Percentiles rank a stretch among this genome's conserved stretches.
Conservation (phyloP, 768 basidiomycete species). For the Trametes sanguinea region DNA sequence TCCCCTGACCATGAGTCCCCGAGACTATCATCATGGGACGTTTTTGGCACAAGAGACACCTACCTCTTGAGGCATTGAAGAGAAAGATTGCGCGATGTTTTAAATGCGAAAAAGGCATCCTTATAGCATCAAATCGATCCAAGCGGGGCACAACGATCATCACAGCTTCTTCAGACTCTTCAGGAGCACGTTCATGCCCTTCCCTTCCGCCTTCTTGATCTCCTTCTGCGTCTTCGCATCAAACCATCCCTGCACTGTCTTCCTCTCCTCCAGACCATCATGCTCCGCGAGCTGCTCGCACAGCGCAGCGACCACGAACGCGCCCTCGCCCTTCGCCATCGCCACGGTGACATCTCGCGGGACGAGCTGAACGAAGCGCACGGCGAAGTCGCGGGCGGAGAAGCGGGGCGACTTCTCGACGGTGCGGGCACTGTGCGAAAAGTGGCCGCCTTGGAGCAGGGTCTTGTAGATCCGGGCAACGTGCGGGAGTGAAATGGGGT, state of each 20-base stretch:
- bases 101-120: background rate
- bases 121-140: background rate
- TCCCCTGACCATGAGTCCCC: too few relatives aligned
- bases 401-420: conserved; percentile 57
- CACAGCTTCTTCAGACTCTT: conserved; percentile 49
- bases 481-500: conserved; percentile 81
- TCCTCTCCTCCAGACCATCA: conserved; percentile 44
- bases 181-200: conserved; percentile 71
- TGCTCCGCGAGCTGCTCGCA: conserved; percentile 43
- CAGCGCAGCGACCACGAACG: conserved; percentile 76
- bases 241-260: conserved; percentile 62
- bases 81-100: background rate
- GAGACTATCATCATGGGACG: too few relatives aligned
- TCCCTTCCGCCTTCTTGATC: conserved; percentile 57
- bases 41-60: too few relatives aligned
- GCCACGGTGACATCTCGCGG: conserved; percentile 51
- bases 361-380: conserved; percentile 53
- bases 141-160: background rate
- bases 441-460: conserved; percentile 90
- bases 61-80: too few relatives aligned
- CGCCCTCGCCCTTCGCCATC: conserved; percentile 65
- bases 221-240: conserved; percentile 44
- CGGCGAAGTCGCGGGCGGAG: conserved; percentile 61
- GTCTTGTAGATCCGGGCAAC: conserved; percentile 85
- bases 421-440: conserved; percentile 57